phyloP scores from a whole-genome alignment of 2,329 filamentous ascomycete species.

The Colletotrichum brevisporum region DNA sequence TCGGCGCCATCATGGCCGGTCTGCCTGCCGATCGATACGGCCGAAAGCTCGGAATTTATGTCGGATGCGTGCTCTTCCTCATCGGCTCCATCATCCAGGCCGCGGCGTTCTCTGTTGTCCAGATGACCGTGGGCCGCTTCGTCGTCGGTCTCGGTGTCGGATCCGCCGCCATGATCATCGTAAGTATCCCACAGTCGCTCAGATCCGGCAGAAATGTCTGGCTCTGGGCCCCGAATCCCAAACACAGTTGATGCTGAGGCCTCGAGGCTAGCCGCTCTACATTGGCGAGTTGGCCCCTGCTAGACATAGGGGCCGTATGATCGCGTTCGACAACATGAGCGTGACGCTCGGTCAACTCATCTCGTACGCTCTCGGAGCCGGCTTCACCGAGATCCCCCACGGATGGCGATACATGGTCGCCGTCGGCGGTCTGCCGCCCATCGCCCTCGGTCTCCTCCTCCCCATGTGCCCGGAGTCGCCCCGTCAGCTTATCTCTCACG shows the following conservation, averaged over 20 bases:
- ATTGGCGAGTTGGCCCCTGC: slow-evolving; percentile 66
- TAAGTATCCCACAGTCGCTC: slow-evolving; percentile 30
- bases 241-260: slow-evolving; percentile 12
- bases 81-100: slow-evolving; percentile 54
- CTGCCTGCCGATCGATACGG: slow-evolving; percentile 55
- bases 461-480: slow-evolving; percentile 64
- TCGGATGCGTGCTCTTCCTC: slow-evolving; percentile 56
- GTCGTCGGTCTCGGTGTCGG: slow-evolving; percentile 66
- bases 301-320: slow-evolving; percentile 64
- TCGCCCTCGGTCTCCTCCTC: slow-evolving; percentile 59
- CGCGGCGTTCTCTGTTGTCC: slow-evolving; percentile 53
- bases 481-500: slow-evolving; percentile 61
- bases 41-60: slow-evolving; percentile 57
- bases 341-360: slow-evolving; percentile 60
- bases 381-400: slow-evolving; percentile 54
- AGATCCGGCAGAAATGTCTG: neutral
- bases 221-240: neutral
- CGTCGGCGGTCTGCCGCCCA: slow-evolving; percentile 61
- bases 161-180: slow-evolving; percentile 62
- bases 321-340: slow-evolving; percentile 63
- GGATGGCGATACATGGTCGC: slow-evolving; percentile 68
- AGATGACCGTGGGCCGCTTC: slow-evolving; percentile 60
- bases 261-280: slow-evolving; percentile 49
- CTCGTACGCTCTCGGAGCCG: slow-evolving; percentile 58
- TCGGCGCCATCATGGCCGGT: slow-evolving; percentile 57